phyloP scores from a whole-genome alignment of 2,329 filamentous ascomycete genomes.

The Biscogniauxia mediterranea region DNA sequence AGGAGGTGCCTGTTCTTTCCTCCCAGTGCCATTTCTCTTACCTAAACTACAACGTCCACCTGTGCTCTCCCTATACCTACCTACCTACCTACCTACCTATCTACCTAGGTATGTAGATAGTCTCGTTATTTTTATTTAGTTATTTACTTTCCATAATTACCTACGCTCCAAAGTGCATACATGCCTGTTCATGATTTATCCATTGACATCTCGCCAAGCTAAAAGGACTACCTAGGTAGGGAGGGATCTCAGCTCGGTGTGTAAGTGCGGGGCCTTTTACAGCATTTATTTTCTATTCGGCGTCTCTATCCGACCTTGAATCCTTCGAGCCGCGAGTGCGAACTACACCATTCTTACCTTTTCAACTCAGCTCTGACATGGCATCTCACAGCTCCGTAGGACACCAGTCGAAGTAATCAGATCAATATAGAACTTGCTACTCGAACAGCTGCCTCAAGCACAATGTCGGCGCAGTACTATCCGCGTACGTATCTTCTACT shows the following conservation, averaged over 20 bases:
- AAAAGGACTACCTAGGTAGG: too few relatives aligned
- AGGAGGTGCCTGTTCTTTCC: too few relatives aligned
- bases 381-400: neutral
- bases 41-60: too few relatives aligned
- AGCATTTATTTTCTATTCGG: neutral
- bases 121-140: too few relatives aligned
- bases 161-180: too few relatives aligned
- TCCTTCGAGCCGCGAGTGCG: neutral
- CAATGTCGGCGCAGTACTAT: conserved; percentile 47
- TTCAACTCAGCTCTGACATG: conserved; percentile 3
- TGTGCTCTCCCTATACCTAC: too few relatives aligned
- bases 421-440: neutral
- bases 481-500: conserved; percentile 33
- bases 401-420: neutral
- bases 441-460: neutral
- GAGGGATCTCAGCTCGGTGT: conserved; percentile 1
- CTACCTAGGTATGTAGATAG: too few relatives aligned
- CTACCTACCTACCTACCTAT: too few relatives aligned
- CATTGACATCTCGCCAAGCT: too few relatives aligned
- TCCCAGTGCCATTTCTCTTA: too few relatives aligned
- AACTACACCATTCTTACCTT: neutral
- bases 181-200: too few relatives aligned
- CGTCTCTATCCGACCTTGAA: conserved; percentile 10
- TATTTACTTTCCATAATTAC: too few relatives aligned
- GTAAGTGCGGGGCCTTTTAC: conserved; percentile 13